phyloP scores from a whole-genome alignment of 2,329 filamentous ascomycete species.

The Aspergillus unguis region DNA sequence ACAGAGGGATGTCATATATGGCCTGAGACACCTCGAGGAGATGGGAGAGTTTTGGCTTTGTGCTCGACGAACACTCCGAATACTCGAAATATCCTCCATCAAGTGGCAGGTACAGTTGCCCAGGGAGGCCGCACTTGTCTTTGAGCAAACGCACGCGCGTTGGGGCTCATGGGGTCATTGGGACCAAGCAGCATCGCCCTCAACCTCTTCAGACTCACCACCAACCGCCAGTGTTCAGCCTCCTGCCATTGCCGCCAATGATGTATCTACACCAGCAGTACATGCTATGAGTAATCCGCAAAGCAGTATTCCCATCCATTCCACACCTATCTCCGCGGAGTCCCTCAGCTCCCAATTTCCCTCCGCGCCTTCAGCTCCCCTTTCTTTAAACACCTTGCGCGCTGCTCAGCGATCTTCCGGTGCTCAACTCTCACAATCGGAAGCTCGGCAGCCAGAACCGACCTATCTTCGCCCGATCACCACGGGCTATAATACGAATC shows the following conservation, averaged over 20 bases:
- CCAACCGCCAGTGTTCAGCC: conserved; percentile 16
- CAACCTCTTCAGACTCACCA: conserved; percentile 27
- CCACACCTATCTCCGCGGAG: conserved; percentile 12
- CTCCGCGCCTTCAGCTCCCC: conserved; percentile 12
- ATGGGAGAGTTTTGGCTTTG: conserved; percentile 95
- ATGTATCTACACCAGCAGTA: conserved; percentile 15
- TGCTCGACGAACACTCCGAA: conserved; percentile 77
- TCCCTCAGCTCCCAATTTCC: conserved; percentile 18
- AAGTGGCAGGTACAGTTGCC: conserved; percentile 89
- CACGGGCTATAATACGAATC: conserved; percentile 19
- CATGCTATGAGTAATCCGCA: conserved; percentile 7
- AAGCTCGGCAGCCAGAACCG: conserved; percentile 29
- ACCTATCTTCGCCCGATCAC: conserved; percentile 31
- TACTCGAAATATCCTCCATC: conserved; percentile 77
- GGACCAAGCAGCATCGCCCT: conserved; percentile 36
- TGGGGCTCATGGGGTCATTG: conserved; percentile 66
- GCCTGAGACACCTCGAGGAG: conserved; percentile 87
- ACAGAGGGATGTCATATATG: conserved; percentile 82
- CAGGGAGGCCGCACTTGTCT: conserved; percentile 71
- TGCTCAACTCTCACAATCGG: conserved; percentile 18
- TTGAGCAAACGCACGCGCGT: conserved; percentile 74
- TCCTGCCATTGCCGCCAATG: conserved; percentile 16
- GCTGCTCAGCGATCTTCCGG: conserved; percentile 18
- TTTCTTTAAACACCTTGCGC: conserved; percentile 21
- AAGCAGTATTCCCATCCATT: conserved; percentile 10